phyloP scores from a whole-genome alignment of 805 yeast species.

The Helenozyma rhizophorensis region DNA sequence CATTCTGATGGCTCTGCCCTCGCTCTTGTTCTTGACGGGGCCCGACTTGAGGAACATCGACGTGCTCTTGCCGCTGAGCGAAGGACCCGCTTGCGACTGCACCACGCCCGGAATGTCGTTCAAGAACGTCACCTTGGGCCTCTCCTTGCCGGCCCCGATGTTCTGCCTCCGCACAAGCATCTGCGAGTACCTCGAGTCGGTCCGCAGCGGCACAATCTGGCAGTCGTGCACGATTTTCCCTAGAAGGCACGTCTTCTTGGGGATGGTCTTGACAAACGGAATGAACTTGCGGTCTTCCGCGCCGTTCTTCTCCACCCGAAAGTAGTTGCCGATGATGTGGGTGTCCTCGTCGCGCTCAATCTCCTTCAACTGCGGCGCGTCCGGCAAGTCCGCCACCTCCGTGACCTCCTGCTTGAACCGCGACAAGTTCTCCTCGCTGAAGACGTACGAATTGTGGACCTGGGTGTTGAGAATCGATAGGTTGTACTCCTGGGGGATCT shows the following conservation, averaged over 20 bases:
- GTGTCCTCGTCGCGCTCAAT: constrained; percentile 17
- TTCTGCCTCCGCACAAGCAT: constrained; percentile 50
- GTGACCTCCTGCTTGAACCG: constrained; percentile 39
- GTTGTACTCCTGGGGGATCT: constrained; percentile 81
- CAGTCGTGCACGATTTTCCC: constrained; percentile 95
- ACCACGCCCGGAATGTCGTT: constrained; percentile 83
- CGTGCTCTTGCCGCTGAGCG: constrained; percentile 62
- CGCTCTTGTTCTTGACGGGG: constrained; percentile 46
- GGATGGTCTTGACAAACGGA: constrained; percentile 86
- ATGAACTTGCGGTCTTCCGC: constrained; percentile 40
- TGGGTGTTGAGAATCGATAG: constrained; percentile 70
- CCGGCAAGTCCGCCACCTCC: constrained; percentile 49
- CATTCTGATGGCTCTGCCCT: constrained; percentile 90
- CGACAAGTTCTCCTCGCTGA: constrained; percentile 69
- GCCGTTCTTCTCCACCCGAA: constrained; percentile 29
- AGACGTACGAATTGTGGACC: constrained; percentile 81
- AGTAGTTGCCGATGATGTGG: constrained; percentile 17
- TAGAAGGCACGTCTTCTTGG: constrained; percentile 77
- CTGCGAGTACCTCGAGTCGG: constrained; percentile 65
- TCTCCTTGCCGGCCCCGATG: constrained; percentile 41
- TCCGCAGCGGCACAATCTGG: constrained; percentile 73
- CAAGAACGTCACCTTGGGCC: constrained; percentile 65
- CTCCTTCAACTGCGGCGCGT: constrained; percentile 44
- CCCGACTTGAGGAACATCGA: constrained; percentile 58
- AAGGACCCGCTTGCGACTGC: constrained; percentile 82